Percentiles rank a stretch among this genome's conserved stretches.
phyloP scores from a whole-genome alignment of 2,329 filamentous ascomycete species.

The Diaporthe ilicicola region DNA sequence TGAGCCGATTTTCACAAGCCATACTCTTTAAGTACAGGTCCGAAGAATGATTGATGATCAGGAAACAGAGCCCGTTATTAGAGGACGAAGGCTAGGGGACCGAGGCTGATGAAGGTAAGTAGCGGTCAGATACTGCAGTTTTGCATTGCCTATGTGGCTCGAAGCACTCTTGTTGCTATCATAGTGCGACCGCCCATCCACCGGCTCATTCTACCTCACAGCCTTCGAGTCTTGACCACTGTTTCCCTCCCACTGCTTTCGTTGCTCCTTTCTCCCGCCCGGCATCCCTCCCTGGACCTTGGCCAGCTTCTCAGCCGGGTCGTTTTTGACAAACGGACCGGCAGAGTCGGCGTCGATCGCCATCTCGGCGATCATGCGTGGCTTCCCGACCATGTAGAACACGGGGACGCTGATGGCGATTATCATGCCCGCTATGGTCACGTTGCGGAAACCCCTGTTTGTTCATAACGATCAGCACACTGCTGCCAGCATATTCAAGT shows the following conservation, averaged over 20 bases:
- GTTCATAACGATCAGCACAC: background rate
- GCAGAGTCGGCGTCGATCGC: background rate
- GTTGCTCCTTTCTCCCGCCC: background rate
- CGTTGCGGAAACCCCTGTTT: constrained; percentile 25
- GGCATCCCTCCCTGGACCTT: background rate
- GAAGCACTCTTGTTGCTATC: too few relatives aligned
- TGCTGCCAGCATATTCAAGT: too few relatives aligned
- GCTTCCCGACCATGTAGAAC: constrained; percentile 19
- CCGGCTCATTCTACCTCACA: background rate
- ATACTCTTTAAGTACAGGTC: too few relatives aligned
- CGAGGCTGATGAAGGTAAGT: too few relatives aligned
- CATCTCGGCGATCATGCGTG: background rate
- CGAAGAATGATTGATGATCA: too few relatives aligned
- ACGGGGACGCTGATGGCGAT: constrained; percentile 8
- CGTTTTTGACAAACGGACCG: constrained; percentile 16
- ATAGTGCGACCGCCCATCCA: too few relatives aligned
- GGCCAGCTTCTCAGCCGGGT: background rate
- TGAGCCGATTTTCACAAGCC: too few relatives aligned
- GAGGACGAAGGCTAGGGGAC: too few relatives aligned
- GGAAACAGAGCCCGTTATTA: too few relatives aligned
- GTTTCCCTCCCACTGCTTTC: background rate
- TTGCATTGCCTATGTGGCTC: background rate
- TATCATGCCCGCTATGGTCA: background rate
- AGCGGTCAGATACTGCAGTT: too few relatives aligned
- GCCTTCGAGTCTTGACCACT: background rate